A percentile compares a stretch with the other conserved stretches of the same genome.
Evolutionary conservation across 2,329 filamentous ascomycete species (phyloP).

Genomic region (Orbilia blumenaviensis): DNA sequence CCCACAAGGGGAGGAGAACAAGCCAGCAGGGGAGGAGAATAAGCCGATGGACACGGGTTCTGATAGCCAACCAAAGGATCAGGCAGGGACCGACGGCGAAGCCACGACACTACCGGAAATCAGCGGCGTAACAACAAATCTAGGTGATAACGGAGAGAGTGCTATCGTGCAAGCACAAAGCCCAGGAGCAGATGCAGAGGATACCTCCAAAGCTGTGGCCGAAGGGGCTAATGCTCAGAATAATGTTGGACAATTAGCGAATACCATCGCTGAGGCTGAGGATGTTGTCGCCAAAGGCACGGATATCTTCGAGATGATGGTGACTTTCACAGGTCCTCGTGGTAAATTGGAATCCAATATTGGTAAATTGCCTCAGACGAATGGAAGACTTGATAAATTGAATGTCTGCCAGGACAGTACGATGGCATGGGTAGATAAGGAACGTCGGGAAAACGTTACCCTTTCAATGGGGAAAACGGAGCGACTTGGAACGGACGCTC

Average conservation of each 20-base stretch:
- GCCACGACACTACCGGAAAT: background rate
- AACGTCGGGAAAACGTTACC: background rate
- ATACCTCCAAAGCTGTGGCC: background rate
- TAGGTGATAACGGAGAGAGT: background rate
- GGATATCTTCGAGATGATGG: slow-evolving; percentile 12
- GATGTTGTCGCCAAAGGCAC: background rate
- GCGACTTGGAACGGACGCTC: background rate
- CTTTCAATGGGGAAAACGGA: slow-evolving; percentile 22
- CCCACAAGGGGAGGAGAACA: background rate
- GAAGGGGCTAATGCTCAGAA: background rate
- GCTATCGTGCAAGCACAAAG: background rate
- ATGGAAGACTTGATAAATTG: slow-evolving; percentile 15
- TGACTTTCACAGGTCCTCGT: slow-evolving; percentile 1
- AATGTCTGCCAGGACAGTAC: background rate
- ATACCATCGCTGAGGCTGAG: background rate
- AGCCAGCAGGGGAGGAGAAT: too few species aligned
- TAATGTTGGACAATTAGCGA: slow-evolving; percentile 3
- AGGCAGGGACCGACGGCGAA: background rate
- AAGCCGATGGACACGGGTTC: too few species aligned
- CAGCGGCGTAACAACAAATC: background rate
- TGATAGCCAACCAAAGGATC: background rate
- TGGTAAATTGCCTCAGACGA: background rate
- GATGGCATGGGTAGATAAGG: slow-evolving; percentile 26
- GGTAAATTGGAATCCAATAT: slow-evolving; percentile 19
- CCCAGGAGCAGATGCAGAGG: background rate